Base-by-base conservation (phyloP, 2,329 filamentous ascomycete genomes). In the Cytospora piceae region DNA sequence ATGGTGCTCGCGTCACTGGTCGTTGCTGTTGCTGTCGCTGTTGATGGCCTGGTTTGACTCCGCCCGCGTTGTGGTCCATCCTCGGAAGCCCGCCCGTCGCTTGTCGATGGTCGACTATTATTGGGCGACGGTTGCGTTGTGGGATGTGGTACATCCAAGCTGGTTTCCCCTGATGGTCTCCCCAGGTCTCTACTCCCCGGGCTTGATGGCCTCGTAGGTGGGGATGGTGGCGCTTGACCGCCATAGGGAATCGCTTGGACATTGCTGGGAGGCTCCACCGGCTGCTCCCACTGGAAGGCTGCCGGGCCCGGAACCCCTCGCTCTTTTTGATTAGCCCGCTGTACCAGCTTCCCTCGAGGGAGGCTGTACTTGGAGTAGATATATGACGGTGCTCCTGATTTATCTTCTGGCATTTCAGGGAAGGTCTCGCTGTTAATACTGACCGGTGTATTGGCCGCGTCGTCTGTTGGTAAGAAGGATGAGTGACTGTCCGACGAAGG, bases 361-460 rank as follows among this genome's bases (percentile, higher is more conserved):
- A 98, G 81, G 1, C 86, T 81, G 73, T 93, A 97, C 67, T 91
- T 96, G 9, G 93, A 90, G 75, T 97, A 95, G 20, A 92, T 91
- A 74, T 96, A 96, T 0, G 93, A 92, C 0, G 90, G 84, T 3
- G 87, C 85, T 1, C 83, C 82, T 9, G 80, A 78, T 69, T 73
- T 80, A 6, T 85, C 77, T 8, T 85, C 85, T 53, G 76, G 72
- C 64, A 81, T 77, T 37, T 89, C 86, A 9, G 84, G 80, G 72
- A 90, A 91, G 9, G 84, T 85, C 65, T 92, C 90, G 72, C 88
- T 90, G 65, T 87, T 85, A 82, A 92, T 87, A 75, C 89, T 93
- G 31, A 90, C 82, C 2, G 91, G 90, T 0, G 90, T 92, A 64
- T 90, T 84, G 20, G 84, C 85, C 12, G 83, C 82, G 37, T 92